These are phyloP conservation scores for Metschnikowia borealis DNA, from an alignment of 805 yeast species.

Conservation along the genomic window DNA sequence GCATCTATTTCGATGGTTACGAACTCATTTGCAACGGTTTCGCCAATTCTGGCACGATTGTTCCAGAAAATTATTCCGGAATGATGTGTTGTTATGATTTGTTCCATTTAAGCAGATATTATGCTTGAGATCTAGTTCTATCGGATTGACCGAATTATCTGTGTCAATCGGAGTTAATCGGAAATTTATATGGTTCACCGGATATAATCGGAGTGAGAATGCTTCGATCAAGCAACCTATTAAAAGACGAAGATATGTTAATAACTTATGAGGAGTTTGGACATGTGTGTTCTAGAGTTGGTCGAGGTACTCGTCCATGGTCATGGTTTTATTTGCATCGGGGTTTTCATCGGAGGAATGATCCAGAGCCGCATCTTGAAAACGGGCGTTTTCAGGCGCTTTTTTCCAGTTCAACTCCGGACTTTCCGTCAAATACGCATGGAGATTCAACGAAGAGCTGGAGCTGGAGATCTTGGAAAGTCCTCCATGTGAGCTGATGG, in stretches of 20 bases:
- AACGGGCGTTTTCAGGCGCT: background rate
- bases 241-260: too few relatives aligned
- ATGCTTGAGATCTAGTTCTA: too few relatives aligned
- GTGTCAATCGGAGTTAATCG: too few relatives aligned
- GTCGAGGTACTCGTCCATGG: constrained; percentile 18
- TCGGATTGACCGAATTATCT: too few relatives aligned
- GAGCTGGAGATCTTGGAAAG: constrained; percentile 36
- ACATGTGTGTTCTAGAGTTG: background rate
- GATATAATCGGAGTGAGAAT: too few relatives aligned
- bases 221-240: too few relatives aligned
- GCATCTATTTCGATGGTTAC: background rate
- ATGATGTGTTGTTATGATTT: too few relatives aligned
- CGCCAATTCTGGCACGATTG: background rate
- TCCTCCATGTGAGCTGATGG: constrained; percentile 23
- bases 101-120: too few relatives aligned
- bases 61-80: too few relatives aligned
- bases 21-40: constrained; percentile 1
- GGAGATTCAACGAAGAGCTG: constrained; percentile 37
- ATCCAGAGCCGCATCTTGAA: background rate
- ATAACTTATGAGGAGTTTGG: too few relatives aligned
- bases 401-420: constrained; percentile 6
- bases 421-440: constrained; percentile 41
- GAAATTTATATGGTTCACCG: too few relatives aligned
- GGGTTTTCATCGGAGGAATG: constrained; percentile 1
- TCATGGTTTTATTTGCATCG: constrained; percentile 17